Conservation (phyloP, 192 early-diverging fungal genomes). For the Linnemannia exigua region DNA sequence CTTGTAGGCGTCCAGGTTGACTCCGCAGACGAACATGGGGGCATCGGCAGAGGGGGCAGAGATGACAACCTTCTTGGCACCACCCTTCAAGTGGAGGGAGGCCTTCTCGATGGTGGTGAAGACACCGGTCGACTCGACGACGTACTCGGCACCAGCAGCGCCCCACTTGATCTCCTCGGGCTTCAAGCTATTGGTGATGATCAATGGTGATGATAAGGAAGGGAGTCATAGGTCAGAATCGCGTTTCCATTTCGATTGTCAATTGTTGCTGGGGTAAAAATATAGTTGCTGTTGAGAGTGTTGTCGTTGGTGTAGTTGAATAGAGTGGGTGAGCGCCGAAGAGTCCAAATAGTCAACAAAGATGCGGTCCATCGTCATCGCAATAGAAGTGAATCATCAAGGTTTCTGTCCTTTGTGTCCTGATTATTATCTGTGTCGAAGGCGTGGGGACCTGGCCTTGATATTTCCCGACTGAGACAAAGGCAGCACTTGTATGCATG, state of each 20-base stretch:
- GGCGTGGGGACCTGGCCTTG: background rate
- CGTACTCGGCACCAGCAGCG: slow-evolving; percentile 85
- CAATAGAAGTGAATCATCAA: slow-evolving; percentile 10
- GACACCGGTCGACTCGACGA: slow-evolving; percentile 99
- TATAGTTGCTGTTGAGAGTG: background rate
- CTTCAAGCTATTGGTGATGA: slow-evolving; percentile 58
- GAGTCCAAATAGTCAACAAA: background rate
- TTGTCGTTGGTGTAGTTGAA: background rate
- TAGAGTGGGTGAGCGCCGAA: background rate
- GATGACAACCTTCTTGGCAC: slow-evolving; percentile 99
- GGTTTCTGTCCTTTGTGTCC: slow-evolving; percentile 4
- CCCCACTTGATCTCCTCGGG: slow-evolving; percentile 95
- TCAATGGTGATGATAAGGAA: background rate
- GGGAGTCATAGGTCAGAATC: slow-evolving; percentile 6
- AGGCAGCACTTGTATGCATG: background rate
- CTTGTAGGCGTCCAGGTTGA: slow-evolving; percentile 98
- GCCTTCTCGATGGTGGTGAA: slow-evolving; percentile 97
- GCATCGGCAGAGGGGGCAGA: slow-evolving; percentile 97
- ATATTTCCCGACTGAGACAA: slow-evolving; percentile 6
- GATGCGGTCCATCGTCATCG: background rate
- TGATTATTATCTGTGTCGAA: background rate
- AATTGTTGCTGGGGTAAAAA: slow-evolving; percentile 1
- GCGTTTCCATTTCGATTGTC: background rate
- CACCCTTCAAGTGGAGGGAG: slow-evolving; percentile 88
- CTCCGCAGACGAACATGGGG: slow-evolving; percentile 98